Evolutionary conservation across 2,329 filamentous ascomycete genomes (phyloP), one percentile per base, ranked within the genome.

Genomic region (Ramularia collo-cygni): DNA sequence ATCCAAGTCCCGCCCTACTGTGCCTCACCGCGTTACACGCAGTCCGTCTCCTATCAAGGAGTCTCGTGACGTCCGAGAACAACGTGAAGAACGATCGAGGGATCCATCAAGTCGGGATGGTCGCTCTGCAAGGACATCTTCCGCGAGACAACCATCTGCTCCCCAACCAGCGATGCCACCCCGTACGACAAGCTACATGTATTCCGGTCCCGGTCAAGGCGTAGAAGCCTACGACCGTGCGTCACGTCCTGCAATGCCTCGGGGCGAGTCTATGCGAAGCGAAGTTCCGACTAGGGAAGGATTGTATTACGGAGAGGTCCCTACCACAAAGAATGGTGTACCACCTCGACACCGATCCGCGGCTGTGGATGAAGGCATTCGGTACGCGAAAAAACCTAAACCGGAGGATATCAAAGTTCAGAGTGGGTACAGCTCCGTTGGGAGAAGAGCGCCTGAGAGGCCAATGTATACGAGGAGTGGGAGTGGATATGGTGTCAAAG

Each of bases 351-450:
- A 43, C 26, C 37, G 60, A 60, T 50, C 35, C 52, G 58, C 33
- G 40, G 51, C 53, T 33, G 31, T 33, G 4, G 17, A 31, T n/a
- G 47, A 43, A 10, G 47, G 60, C 2, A 52, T 64, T 4, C 53
- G 55, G 16, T 66, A 59, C 37, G 28, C 42, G 12, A 54, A 44
- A 27, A 56, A 54, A 34, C 50, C 53, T 17, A 58, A 58, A 1
- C 56, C 59, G 8, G 64, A 68, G 16, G 62, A 67, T 35, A 52
- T 69, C 28, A 57, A 53, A 8, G 62, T 48, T n/a, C 43, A 44
- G 30, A 53, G 48, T 17, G 54, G 54, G 6, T 53, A 55, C 24
- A 34, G 33, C 14, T 41, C 40, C 28, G 40, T 35, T 4, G 38
- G 30, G 33, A 35, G 19, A 13, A 19, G 31, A 12, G 31, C 17